Conservation (phyloP, 2,329 filamentous ascomycete species). For the Zasmidium cellare region DNA sequence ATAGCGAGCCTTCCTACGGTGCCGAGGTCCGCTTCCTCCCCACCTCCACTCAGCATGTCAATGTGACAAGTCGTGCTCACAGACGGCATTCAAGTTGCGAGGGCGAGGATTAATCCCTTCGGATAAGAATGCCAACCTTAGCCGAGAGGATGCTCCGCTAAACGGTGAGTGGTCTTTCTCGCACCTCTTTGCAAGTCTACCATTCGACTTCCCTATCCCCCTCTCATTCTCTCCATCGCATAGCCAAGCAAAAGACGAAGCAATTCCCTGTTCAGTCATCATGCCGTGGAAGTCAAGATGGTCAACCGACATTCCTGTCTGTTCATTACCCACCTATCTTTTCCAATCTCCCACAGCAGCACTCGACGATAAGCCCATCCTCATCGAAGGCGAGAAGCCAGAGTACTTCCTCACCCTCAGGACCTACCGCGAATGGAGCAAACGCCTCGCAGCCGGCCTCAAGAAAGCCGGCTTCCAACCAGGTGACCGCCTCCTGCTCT, state of each 20-base stretch:
- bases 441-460: slow-evolving; percentile 68
- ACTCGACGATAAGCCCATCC: slow-evolving; percentile 42
- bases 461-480: slow-evolving; percentile 62
- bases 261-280: neutral
- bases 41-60: too few species aligned
- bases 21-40: neutral
- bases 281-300: slow-evolving; percentile 57
- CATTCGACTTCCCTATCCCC: neutral
- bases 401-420: slow-evolving; percentile 65
- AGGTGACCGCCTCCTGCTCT: slow-evolving; percentile 72
- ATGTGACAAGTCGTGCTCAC: neutral
- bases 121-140: neutral
- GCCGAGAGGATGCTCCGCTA: neutral
- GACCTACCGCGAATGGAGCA: slow-evolving; percentile 68
- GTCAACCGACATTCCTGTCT: slow-evolving; percentile 47
- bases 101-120: neutral
- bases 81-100: neutral
- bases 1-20: too few species aligned
- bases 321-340: slow-evolving; percentile 49
- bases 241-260: too few species aligned
- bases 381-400: slow-evolving; percentile 67
- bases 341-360: slow-evolving; percentile 51
- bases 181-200: neutral
- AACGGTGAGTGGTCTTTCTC: neutral
- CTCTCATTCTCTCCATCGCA: too few species aligned